Conservation (phyloP, 495 filamentous ascomycete genomes). For the Oidiodendron maius region DNA sequence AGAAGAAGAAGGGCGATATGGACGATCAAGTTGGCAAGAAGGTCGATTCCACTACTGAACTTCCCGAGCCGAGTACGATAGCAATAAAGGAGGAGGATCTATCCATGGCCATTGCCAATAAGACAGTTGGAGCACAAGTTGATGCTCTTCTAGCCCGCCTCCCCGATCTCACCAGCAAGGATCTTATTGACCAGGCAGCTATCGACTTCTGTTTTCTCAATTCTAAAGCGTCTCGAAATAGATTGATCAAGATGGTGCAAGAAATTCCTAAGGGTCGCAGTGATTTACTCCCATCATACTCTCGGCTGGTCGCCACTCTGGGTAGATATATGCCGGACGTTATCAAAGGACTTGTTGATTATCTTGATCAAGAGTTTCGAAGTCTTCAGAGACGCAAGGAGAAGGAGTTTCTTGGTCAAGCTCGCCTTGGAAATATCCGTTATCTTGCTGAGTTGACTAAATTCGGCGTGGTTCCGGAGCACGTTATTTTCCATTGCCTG, state of each 20-base stretch:
- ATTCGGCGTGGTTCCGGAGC: slow-evolving; percentile 95
- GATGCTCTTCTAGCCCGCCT: slow-evolving; percentile 84
- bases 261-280: slow-evolving; percentile 90
- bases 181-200: slow-evolving; percentile 84
- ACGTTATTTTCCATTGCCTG: slow-evolving; percentile 97
- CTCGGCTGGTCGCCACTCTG: slow-evolving; percentile 87
- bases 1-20: slow-evolving; percentile 79
- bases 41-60: slow-evolving; percentile 35
- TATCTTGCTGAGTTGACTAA: slow-evolving; percentile 98
- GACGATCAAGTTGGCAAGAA: slow-evolving; percentile 64
- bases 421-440: slow-evolving; percentile 88
- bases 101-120: slow-evolving; percentile 92
- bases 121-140: slow-evolving; percentile 94
- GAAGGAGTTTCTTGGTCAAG: slow-evolving; percentile 93
- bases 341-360: slow-evolving; percentile 82
- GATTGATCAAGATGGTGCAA: slow-evolving; percentile 85
- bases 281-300: slow-evolving; percentile 87
- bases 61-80: slow-evolving; percentile 19
- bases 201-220: slow-evolving; percentile 98
- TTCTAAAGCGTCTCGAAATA: slow-evolving; percentile 93
- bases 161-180: slow-evolving; percentile 84
- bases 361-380: slow-evolving; percentile 95
- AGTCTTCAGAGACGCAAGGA: slow-evolving; percentile 97
- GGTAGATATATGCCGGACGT: slow-evolving; percentile 92
- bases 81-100: slow-evolving; percentile 61